Conservation (phyloP, 2,329 filamentous ascomycete genomes). For the Pseudogymnoascus sp. region DNA sequence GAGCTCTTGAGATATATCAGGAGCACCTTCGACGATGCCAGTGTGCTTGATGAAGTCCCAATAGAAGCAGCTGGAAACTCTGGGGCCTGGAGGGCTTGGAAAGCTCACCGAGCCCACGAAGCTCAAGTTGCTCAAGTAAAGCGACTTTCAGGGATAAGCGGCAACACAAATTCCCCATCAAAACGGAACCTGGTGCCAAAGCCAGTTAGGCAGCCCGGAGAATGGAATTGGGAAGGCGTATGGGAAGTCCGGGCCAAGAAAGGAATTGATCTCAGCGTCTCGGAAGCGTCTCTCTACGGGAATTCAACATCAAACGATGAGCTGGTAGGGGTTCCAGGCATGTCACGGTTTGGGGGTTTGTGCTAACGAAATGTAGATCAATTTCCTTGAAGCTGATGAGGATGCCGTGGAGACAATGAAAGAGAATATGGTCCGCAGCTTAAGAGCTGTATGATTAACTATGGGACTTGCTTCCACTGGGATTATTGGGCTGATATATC, state of each 20-base stretch:
- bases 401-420: conserved; percentile 51
- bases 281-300: conserved; percentile 74
- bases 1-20: conserved; percentile 75
- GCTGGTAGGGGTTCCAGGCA: conserved; percentile 49
- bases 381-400: conserved; percentile 58
- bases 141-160: not conserved
- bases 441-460: conserved; percentile 31
- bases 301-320: conserved; percentile 57
- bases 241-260: conserved; percentile 86
- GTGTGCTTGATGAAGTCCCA: conserved; percentile 69
- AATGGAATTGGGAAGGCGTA: conserved; percentile 98
- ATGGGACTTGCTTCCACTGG: not conserved
- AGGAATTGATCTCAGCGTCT: conserved; percentile 67
- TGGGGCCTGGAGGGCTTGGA: conserved; percentile 92
- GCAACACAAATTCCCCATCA: not conserved
- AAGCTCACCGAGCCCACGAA: conserved; percentile 54
- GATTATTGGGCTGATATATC: not conserved
- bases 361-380: conserved; percentile 42
- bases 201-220: conserved; percentile 53
- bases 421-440: conserved; percentile 45
- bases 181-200: conserved; percentile 10
- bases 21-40: conserved; percentile 71
- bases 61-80: conserved; percentile 80
- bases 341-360: not conserved
- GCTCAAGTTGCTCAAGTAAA: conserved; percentile 16